Conservation (phyloP, 192 early-diverging fungal genomes). For the Linnemannia exigua region DNA sequence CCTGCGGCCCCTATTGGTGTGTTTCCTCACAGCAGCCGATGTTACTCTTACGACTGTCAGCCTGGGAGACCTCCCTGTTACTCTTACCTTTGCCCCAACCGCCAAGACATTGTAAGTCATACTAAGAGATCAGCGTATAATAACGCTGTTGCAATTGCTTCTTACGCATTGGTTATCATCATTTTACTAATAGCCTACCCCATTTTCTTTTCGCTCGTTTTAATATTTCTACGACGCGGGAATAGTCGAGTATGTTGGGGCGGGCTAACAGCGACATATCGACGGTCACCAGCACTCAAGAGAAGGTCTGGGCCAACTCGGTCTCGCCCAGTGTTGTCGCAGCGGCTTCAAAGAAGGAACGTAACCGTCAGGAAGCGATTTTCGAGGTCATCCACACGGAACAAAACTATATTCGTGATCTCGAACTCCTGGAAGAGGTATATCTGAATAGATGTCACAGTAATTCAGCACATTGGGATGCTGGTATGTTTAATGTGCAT, state of each 20-base stretch:
- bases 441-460: constrained; percentile 32
- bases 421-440: constrained; percentile 87
- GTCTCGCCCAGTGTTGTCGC: constrained; percentile 38
- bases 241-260: constrained; percentile 30
- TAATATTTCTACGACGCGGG: not conserved
- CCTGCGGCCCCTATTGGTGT: constrained; percentile 40
- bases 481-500: no score
- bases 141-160: not conserved
- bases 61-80: constrained; percentile 44
- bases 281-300: constrained; percentile 23
- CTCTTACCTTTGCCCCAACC: constrained; percentile 51
- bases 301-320: constrained; percentile 57
- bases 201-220: not conserved
- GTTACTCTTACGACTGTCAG: constrained; percentile 41
- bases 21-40: constrained; percentile 37
- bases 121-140: not conserved
- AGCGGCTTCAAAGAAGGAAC: constrained; percentile 68
- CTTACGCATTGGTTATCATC: not conserved
- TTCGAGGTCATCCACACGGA: constrained; percentile 94
- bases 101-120: constrained; percentile 42
- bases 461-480: not conserved
- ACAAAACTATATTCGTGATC: constrained; percentile 90
- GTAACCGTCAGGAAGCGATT: constrained; percentile 94
- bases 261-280: constrained; percentile 47
- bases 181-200: not conserved